Percentiles rank a stretch among this genome's conserved stretches.
These are phyloP conservation scores for Rhododendron griersonianum DNA, from an alignment of 148 eudicot genomes.

Conservation along the genomic window DNA sequence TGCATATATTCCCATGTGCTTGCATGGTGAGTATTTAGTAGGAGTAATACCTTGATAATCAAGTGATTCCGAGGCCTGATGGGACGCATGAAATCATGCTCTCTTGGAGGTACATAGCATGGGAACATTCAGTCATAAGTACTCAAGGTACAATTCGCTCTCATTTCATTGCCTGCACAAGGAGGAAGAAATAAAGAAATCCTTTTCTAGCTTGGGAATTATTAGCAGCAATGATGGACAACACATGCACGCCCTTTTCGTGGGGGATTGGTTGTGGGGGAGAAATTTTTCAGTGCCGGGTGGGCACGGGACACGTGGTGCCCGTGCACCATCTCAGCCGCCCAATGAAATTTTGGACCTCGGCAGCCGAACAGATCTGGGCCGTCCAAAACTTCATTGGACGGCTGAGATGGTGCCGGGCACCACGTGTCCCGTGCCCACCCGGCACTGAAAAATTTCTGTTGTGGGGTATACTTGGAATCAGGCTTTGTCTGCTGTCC, in stretches of 20 bases:
- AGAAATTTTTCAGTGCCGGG: no score
- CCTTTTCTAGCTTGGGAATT: not conserved
- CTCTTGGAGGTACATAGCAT: not conserved
- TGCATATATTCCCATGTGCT: not conserved
- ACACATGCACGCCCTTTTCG: not conserved
- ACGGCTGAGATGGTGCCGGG: no score
- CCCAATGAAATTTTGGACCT: no score
- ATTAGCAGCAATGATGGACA: not conserved
- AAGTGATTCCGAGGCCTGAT: not conserved
- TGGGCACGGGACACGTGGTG: no score
- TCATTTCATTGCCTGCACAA: not conserved
- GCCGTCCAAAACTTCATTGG: no score
- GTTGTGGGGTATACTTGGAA: not conserved
- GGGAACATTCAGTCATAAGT: not conserved
- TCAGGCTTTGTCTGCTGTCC: no score
- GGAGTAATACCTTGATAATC: not conserved
- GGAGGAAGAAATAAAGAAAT: not conserved
- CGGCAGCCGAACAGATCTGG: no score
- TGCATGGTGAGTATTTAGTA: not conserved
- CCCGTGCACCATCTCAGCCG: no score
- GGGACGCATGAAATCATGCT: not conserved
- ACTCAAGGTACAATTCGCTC: not conserved
- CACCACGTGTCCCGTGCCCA: no score
- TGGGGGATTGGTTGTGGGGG: not conserved
- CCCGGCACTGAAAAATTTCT: no score